A percentile compares a stretch with the other conserved stretches of the same genome.
phyloP scores from a whole-genome alignment of 352 stramenopile species.

The Phytopythium mirpurense region DNA sequence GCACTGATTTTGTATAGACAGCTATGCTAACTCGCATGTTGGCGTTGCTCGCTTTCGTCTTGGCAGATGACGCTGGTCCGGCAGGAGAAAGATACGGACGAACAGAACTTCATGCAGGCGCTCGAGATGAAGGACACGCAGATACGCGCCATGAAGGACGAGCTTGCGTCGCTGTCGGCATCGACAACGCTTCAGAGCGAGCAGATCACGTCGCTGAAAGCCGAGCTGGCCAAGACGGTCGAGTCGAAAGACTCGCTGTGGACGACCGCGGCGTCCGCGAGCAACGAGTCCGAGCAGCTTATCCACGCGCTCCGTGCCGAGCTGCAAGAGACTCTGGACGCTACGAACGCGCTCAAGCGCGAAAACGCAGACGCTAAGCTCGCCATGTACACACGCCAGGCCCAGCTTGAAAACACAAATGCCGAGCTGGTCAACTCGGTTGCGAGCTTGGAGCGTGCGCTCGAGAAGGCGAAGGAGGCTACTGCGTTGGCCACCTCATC shows the following conservation, averaged over 20 bases:
- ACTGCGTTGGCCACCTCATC: conserved; percentile 2
- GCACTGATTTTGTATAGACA: no score
- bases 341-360: conserved; percentile 53
- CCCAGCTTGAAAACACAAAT: conserved; percentile 71
- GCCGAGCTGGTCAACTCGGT: conserved; percentile 63
- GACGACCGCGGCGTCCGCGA: conserved; percentile 59
- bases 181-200: conserved; percentile 23
- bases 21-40: neutral
- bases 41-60: neutral
- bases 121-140: conserved; percentile 72
- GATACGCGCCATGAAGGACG: conserved; percentile 32
- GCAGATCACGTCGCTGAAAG: conserved; percentile 39
- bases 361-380: conserved; percentile 60
- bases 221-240: conserved; percentile 37
- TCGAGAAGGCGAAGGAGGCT: conserved; percentile 44
- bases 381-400: conserved; percentile 69
- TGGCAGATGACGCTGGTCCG: conserved; percentile 38
- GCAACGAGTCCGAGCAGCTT: conserved; percentile 61
- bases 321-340: conserved; percentile 56
- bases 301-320: conserved; percentile 54
- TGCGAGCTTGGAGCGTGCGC: conserved; percentile 52
- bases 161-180: conserved; percentile 37
- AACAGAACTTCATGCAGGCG: conserved; percentile 68
- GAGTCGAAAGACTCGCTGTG: conserved; percentile 68
- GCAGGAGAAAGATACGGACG: conserved; percentile 59